phyloP scores from a whole-genome alignment of 352 stramenopile genomes.

The Phytophthora sp. region DNA sequence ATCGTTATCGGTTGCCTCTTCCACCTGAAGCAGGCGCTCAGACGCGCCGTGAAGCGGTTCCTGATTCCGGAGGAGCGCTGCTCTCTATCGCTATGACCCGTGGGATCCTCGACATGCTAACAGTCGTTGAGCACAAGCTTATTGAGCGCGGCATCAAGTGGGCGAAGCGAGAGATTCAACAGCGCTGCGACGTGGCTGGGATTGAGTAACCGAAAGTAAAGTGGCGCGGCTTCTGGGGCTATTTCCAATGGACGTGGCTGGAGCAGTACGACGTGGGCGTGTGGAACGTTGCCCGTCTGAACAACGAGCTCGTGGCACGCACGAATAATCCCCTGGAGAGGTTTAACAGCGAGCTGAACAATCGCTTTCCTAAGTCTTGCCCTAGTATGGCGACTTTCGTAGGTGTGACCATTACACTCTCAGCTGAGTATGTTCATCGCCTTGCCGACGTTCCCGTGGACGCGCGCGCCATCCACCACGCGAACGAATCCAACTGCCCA shows the following conservation, averaged over 20 bases:
- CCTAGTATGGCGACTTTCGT: not conserved
- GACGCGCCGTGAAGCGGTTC: not conserved
- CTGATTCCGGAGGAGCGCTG: too few species aligned
- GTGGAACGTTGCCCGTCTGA: not conserved
- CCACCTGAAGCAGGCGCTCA: not conserved
- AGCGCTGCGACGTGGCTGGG: too few species aligned
- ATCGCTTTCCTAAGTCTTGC: not conserved
- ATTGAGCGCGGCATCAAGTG: too few species aligned
- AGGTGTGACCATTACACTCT: not conserved
- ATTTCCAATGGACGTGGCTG: not conserved
- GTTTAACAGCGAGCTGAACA: too few species aligned
- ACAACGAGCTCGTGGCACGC: too few species aligned
- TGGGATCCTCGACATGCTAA: too few species aligned
- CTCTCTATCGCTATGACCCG: too few species aligned
- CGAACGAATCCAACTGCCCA: not conserved
- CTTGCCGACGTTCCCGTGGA: not conserved
- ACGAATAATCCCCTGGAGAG: too few species aligned
- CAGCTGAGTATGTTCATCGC: not conserved
- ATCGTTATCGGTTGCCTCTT: too few species aligned
- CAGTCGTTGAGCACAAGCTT: too few species aligned
- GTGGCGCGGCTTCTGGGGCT: not conserved
- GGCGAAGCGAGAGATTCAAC: too few species aligned
- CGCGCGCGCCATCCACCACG: not conserved
- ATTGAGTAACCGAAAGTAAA: not conserved
- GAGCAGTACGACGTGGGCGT: not conserved